Evolutionary conservation across 768 basidiomycete species (phyloP), one percentile per base, ranked within the genome.

Genomic region (Paxillus rubicundulus): DNA sequence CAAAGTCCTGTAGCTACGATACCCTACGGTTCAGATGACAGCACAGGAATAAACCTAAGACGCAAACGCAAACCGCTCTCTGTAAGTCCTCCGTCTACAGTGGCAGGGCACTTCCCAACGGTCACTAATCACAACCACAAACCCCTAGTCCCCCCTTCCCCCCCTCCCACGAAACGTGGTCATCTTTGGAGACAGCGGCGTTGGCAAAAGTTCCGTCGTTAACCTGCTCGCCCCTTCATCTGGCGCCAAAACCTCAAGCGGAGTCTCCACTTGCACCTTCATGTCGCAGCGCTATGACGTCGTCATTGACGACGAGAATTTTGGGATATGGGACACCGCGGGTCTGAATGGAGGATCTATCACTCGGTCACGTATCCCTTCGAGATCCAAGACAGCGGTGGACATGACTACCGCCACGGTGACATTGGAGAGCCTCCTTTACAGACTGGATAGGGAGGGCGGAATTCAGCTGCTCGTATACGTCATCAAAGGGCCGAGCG

Each of bases 391-490:
- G n/a, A 17, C 5, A 3, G n/a, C 17, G n/a, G 9, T 18, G 17
- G 37, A 38, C 5, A 10, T 38, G 37, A 38, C 4, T 6, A 38
- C 17, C 12, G n/a, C 37, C n/a, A 38, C 37, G 9, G 64, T 14
- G 33, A 39, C 52, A 20, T 42, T 60, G 20, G 52, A 55, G 41
- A 18, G 45, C 13, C 61, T 74, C 12, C 52, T 73, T 34, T 52
- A 55, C n/a, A 56, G 34, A 5, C 57, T 72, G n/a, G 20, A 33
- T 46, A 65, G 49, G 37, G n/a, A 38, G 27, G 61, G 51, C 16
- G 72, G 73, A 8, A 56, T 74, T 18, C 64, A 55, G 55, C 67
- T 74, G 20, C 66, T 74, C 8, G 58, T 74, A 5, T 72, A 63
- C 52, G 60, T 62, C 47, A 61, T 72, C 54, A 62, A 65, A 8